Conservation (phyloP, 2,329 filamentous ascomycete species). For the Basipetospora chlamydospora region DNA sequence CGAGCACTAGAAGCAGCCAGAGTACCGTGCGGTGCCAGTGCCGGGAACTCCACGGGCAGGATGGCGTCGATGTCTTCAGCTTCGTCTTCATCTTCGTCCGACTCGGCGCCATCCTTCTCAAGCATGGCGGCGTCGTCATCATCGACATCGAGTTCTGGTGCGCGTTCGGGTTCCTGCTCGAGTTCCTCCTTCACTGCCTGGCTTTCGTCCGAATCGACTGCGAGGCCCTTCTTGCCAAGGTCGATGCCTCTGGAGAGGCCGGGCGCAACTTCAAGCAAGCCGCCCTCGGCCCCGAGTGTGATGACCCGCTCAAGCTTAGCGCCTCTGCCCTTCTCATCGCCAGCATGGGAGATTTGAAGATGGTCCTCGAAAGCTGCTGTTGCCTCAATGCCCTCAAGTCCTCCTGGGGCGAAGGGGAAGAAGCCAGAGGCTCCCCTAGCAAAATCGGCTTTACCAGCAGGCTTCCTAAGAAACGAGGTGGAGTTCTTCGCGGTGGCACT, state of each 20-base stretch:
- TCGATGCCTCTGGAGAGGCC: constrained; percentile 68
- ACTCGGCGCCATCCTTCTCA: constrained; percentile 17
- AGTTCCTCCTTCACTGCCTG: constrained; percentile 28
- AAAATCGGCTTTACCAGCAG: constrained; percentile 76
- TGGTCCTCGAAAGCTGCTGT: constrained; percentile 75
- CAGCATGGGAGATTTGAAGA: constrained; percentile 17
- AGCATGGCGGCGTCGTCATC: not conserved
- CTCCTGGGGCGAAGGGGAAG: constrained; percentile 86
- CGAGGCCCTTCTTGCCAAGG: constrained; percentile 45
- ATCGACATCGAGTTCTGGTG: constrained; percentile 9
- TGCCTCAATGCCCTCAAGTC: constrained; percentile 73
- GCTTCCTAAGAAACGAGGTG: constrained; percentile 75
- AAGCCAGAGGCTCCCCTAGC: constrained; percentile 86
- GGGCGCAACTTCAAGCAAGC: constrained; percentile 67
- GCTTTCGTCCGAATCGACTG: constrained; percentile 28
- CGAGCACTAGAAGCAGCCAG: constrained; percentile 58
- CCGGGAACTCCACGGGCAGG: constrained; percentile 83
- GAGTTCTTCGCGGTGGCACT: constrained; percentile 92
- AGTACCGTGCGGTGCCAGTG: constrained; percentile 69
- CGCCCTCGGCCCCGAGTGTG: constrained; percentile 61
- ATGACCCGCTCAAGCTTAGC: constrained; percentile 72
- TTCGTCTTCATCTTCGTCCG: constrained; percentile 23
- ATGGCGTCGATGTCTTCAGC: constrained; percentile 71
- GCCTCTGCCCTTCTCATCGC: constrained; percentile 23
- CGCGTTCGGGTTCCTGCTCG: constrained; percentile 28